Percentiles rank a stretch among this genome's conserved stretches.
Evolutionary conservation across 352 stramenopile genomes (phyloP).

Genomic region (Globisporangium heterothallicum): DNA sequence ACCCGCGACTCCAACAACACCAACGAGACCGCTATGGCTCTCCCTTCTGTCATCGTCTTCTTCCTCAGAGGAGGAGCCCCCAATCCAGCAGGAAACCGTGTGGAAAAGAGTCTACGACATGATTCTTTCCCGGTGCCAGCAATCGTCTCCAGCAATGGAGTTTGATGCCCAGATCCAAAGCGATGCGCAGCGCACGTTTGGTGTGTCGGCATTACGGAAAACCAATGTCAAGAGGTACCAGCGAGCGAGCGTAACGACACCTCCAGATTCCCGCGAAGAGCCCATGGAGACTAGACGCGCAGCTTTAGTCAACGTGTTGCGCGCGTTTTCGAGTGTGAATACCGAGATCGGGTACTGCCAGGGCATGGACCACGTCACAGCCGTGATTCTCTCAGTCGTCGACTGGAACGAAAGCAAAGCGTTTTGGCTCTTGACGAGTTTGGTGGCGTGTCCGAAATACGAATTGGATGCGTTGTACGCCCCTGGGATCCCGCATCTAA

Average conservation of each 20-base stretch:
- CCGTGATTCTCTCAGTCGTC: constrained; percentile 54
- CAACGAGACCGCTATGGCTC: constrained; percentile 8
- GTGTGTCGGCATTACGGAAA: constrained; percentile 44
- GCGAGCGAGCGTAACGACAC: no score
- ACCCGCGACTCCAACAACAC: neutral
- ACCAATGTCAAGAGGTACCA: constrained; percentile 21
- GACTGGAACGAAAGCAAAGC: constrained; percentile 59
- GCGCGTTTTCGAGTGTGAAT: constrained; percentile 59
- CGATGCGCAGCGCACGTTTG: constrained; percentile 69
- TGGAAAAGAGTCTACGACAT: constrained; percentile 44
- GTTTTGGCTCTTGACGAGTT: constrained; percentile 66
- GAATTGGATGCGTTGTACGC: constrained; percentile 57
- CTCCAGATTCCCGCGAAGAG: no score
- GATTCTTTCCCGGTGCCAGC: constrained; percentile 39
- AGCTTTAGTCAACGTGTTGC: constrained; percentile 53
- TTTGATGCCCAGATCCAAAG: constrained; percentile 55
- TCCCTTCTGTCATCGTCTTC: neutral
- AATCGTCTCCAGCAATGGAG: constrained; percentile 27
- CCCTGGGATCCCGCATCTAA: constrained; percentile 51
- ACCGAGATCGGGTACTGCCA: constrained; percentile 72
- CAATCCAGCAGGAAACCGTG: neutral
- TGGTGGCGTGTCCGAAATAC: constrained; percentile 49
- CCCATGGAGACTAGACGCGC: constrained; percentile 26
- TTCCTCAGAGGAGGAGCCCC: constrained; percentile 5
- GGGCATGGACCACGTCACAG: constrained; percentile 67